Evolutionary conservation across 257 asterid genomes (phyloP), one percentile per base, ranked within the genome.

Genomic region (Ilex asprella): DNA sequence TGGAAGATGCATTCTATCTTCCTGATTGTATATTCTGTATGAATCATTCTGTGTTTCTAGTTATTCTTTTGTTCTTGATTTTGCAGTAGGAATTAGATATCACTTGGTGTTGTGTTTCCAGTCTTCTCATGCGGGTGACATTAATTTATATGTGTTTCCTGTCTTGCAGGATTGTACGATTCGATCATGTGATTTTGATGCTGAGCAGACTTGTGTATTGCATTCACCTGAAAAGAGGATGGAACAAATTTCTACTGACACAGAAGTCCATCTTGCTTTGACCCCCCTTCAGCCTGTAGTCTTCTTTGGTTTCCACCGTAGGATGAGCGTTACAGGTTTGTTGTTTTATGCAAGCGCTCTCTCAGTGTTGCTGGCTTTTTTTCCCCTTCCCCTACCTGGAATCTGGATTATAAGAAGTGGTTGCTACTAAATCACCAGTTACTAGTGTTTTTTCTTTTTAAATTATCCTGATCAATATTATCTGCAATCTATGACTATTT

Each of bases 181-280:
- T 67, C 82, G 97, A 41, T 89, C 96, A 16, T 93, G 99, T 78
- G 99, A 93, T 84, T 93, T 93, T 71, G 97, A 93, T 64, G 74
- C 84, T 57, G 97, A 93, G 81, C 99, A 93, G 78, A 89, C 99
- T 0, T 93, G 95, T 61, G 99, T 93, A 31, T 74, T 93, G 63
- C 99, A 93, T 81, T 93, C 99, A 61, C 99, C 96, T 68, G 99
- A 93, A 70, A 93, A 85, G 90, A 89, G 97, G 85, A 73, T 82
- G 32, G 99, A 93, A 61, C 97, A 80, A 62, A 93, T 93, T 73
- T 79, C 96, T 46, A 58, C 84, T 4, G 99, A 89, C 71, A 84
- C 96, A 6, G 99, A 93, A 89, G 99, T 93, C 61, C 99, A 93
- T 81, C 95, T 93, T 57, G 99, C 99, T 67, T 75, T 93, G 88